Evolutionary conservation across 805 yeast genomes (phyloP), one percentile per base, ranked within the genome.

Genomic region (Metschnikowia lunata): DNA sequence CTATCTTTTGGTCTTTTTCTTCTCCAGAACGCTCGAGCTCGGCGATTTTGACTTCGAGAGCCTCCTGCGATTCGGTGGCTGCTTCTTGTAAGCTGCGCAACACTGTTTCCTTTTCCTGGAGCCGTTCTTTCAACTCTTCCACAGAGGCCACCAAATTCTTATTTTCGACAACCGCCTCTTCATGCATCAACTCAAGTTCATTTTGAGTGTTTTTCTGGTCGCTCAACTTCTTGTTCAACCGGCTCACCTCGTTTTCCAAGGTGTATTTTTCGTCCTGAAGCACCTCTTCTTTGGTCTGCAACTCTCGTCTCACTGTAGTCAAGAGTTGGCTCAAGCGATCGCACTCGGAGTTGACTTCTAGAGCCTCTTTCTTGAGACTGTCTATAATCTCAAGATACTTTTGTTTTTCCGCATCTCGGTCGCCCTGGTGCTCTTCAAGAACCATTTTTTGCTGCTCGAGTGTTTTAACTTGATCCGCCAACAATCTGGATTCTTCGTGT

Each of bases 331-430:
- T 70, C 36, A 79, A 61, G 33, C 77, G 61, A 37, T 76, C 79
- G 54, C 84, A 79, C 52, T 82, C 85, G 27, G 59, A 61, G 49
- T 79, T 80, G 48, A 82, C 55, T 28, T 70, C 74, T 1, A 45
- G 53, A 15, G 66, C 60, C 49, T 73, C 53, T 10, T 42, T 48
- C 13, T 39, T 51, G 27, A 58, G 42, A 14, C 37, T 39, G 3
- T 40, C 42, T 10, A 52, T 38, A n/a, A 38, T 39, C 4, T 55
- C 56, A n/a, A 56, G 50, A 43, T 63, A 47, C 41, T 51, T 52
- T 9, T 52, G 30, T 14, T 33, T 39, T 12, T 52, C 57, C 1
- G 52, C 38, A 15, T 46, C 46, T 2, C 33, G 39, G 8, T 35
- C 36, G 26, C 49, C 68, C 41, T 72, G 63, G 45, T 61, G 59